phyloP scores from a whole-genome alignment of 495 filamentous ascomycete genomes.

The Penicillium silybi region DNA sequence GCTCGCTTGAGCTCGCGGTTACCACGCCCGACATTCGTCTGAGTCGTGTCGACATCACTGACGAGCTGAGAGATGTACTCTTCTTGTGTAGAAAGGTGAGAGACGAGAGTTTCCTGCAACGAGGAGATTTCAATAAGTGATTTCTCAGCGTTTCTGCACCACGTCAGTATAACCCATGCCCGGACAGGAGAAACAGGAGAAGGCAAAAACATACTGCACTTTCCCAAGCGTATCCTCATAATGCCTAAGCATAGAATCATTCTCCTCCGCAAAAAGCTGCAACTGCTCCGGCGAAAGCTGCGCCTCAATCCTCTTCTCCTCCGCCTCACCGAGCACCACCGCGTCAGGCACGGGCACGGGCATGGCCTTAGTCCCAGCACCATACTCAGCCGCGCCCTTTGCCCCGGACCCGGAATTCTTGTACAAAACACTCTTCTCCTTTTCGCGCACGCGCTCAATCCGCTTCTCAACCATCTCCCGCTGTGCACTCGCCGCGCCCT shows the following conservation, averaged over 20 bases:
- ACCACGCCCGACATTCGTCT: conserved; percentile 81
- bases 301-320: conserved; percentile 49
- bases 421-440: conserved; percentile 79
- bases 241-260: conserved; percentile 85
- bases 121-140: conserved; percentile 91
- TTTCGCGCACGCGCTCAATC: conserved; percentile 78
- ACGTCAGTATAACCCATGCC: neutral
- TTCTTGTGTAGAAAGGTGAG: conserved; percentile 78
- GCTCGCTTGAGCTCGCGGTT: conserved; percentile 91
- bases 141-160: conserved; percentile 73
- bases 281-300: conserved; percentile 76
- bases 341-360: conserved; percentile 12
- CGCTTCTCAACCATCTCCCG: conserved; percentile 87
- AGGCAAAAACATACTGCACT: conserved; percentile 65
- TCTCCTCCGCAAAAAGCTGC: conserved; percentile 91
- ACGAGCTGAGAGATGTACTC: conserved; percentile 85
- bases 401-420: conserved; percentile 38
- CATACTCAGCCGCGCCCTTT: conserved; percentile 5
- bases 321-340: conserved; percentile 34
- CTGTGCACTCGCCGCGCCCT: conserved; percentile 72
- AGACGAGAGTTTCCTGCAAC: conserved; percentile 81
- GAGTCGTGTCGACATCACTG: conserved; percentile 73
- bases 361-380: neutral
- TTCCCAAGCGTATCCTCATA: conserved; percentile 89
- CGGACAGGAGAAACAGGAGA: neutral